Base-by-base conservation (phyloP, 768 basidiomycete species). In the Ramaria sp. region DNA sequence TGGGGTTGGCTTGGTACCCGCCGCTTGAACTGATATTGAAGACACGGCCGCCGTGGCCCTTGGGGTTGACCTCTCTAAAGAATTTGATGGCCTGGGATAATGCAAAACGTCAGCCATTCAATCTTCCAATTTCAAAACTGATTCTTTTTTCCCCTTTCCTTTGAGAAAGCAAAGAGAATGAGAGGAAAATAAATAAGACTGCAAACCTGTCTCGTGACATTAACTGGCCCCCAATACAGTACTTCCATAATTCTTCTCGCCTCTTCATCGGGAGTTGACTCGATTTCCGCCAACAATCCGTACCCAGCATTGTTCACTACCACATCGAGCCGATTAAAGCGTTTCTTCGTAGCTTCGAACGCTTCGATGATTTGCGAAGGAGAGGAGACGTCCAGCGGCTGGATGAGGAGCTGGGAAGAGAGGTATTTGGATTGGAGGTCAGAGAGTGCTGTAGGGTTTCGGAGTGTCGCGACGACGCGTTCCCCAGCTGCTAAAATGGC, bases 231-330 rank as follows among this genome's bases (percentile, higher is more conserved):
- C 72, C 74, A 75, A 52, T 75, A 77, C 50, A 70, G 64, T 36
- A 70, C 65, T 50, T 75, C 75, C 36, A 76, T 69, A 16, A 69
- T 50, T 6, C 50, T 38, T 13, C 70, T 65, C 0, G 73, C 73
- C 25, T 52, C 63, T 15, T 64, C 62, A 5, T 70, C 70, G 0
- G 65, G 52, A 0, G 24, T 44, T 24, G 42, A 70, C 15, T 76
- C 75, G 12, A 71, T 57, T 20, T 70, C 65, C 59, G 50, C 68
- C 59, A 59, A 71, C 27, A 68, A 50, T 0, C 75, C 73, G 70
- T 71, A 65, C n/a, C 74, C 75, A 28, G 74, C 75, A 59, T 75
- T 76, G 58, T 74, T 75, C 12, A 75, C 71, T 47, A 71, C 56
- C 39, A 71, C 66, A 58, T 71, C 69, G 39, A 71, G 65, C 41